Evolutionary conservation across 2,329 filamentous ascomycete genomes (phyloP), one percentile per base, ranked within the genome.

Genomic region (Alternaria novae-zelandiae): DNA sequence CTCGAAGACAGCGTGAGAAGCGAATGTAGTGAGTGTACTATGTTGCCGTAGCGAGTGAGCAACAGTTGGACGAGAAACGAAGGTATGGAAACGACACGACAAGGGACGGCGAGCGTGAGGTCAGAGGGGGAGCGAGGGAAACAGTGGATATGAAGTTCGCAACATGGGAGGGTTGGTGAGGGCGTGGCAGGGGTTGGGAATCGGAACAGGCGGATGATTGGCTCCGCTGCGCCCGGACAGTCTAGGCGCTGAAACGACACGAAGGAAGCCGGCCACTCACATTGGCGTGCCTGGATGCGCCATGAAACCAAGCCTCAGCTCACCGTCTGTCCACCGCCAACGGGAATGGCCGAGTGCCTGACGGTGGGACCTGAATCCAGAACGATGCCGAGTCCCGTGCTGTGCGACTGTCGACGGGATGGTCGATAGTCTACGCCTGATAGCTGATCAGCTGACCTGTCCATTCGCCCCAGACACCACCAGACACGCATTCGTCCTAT

Each of bases 31-130:
- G 70, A 63, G 59, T 66, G 71, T 65, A 62, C 59, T 58, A 63
- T 65, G 74, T 67, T 76, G 74, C 70, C 69, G 61, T 73, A 77
- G 71, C 72, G 75, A 77, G 70, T 71, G 76, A 76, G 73, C 73
- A 75, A 70, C 73, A 75, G 65, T 64, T 70, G 64, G 70, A 53
- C 59, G 56, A 66, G 70, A 73, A 77, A 69, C 66, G 71, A 75
- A 73, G 54, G 67, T 66, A 66, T 68, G 65, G 63, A 54, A 49
- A 61, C 56, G 54, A 57, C 36, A 54, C 51, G 55, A 66, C 58
- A 65, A 51, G 64, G 58, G 63, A 57, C 51, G 50, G 47, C 59
- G 61, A 61, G 61, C 62, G 61, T 70, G 69, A 73, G 50, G 69
- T 63, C 60, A 57, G 61, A 57, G 61, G 57, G 55, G 61, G 46